Evolutionary conservation across 306 rosid genomes (phyloP).

Genomic region (Elaeagnus macrophylla): DNA sequence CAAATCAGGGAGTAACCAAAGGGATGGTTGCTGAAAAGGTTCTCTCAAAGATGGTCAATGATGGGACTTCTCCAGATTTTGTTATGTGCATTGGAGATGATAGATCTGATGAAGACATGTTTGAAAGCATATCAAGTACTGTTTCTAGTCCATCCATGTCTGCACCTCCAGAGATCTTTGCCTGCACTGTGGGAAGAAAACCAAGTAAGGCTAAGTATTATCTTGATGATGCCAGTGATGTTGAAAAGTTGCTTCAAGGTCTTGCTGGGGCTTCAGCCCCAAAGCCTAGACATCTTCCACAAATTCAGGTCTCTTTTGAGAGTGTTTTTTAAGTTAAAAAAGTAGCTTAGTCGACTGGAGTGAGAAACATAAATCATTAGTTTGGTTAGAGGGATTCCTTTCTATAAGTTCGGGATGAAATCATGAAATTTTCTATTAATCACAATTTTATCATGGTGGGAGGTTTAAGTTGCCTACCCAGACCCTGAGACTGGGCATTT

Average conservation of each 20-base stretch:
- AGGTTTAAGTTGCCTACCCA: slow-evolving; percentile 22
- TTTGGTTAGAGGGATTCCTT: slow-evolving; percentile 22
- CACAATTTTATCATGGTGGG: slow-evolving; percentile 3
- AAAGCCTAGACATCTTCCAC: slow-evolving; percentile 48
- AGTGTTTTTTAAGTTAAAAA: slow-evolving; percentile 34
- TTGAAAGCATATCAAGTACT: slow-evolving; percentile 56
- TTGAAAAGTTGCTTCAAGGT: slow-evolving; percentile 55
- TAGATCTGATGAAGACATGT: slow-evolving; percentile 87
- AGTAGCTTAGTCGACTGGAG: not conserved
- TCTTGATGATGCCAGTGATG: slow-evolving; percentile 59
- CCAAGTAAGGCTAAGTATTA: slow-evolving; percentile 86
- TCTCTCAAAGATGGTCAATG: slow-evolving; percentile 44
- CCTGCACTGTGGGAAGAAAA: slow-evolving; percentile 76
- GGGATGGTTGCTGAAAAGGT: slow-evolving; percentile 63
- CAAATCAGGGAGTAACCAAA: slow-evolving; percentile 70
- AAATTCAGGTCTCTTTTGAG: slow-evolving; percentile 69
- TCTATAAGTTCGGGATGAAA: slow-evolving; percentile 19
- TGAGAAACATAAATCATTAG: slow-evolving; percentile 9
- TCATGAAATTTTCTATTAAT: no score
- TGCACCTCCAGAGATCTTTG: slow-evolving; percentile 54
- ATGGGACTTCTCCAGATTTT: slow-evolving; percentile 54
- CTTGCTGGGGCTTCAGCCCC: slow-evolving; percentile 63
- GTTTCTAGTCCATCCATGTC: slow-evolving; percentile 43
- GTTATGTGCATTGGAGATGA: slow-evolving; percentile 84
- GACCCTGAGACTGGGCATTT: slow-evolving; percentile 21